phyloP scores from a whole-genome alignment of 176 grass and related monocot species.

The Puya raimondii region DNA sequence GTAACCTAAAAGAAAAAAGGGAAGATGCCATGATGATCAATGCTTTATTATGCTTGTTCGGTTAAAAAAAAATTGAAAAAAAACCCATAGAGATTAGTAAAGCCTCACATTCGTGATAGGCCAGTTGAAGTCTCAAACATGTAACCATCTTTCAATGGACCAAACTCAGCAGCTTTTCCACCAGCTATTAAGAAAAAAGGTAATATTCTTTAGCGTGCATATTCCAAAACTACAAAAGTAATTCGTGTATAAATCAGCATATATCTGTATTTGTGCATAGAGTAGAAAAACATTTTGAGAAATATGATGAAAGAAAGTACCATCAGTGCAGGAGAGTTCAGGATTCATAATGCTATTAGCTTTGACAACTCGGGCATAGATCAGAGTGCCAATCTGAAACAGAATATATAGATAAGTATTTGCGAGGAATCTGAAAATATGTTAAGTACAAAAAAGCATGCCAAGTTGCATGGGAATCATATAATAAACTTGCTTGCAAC shows the following conservation, averaged over 20 bases:
- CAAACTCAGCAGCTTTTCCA: constrained; percentile 85
- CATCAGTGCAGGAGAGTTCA: constrained; percentile 94
- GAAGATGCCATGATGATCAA: constrained; percentile 14
- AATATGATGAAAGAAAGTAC: constrained; percentile 23
- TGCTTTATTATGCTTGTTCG: neutral
- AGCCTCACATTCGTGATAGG: constrained; percentile 79
- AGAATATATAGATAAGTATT: constrained; percentile 16
- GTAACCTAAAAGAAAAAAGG: constrained; percentile 44
- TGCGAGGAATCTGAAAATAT: neutral
- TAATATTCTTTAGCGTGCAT: neutral
- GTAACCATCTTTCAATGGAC: constrained; percentile 70
- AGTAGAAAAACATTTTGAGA: neutral
- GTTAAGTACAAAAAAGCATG: neutral
- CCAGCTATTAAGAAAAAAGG: constrained; percentile 28
- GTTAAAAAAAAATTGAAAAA: neutral
- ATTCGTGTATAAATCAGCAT: neutral
- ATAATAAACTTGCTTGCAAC: constrained; percentile 4
- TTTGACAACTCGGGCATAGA: constrained; percentile 88
- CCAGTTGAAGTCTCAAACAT: constrained; percentile 92
- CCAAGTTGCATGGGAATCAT: constrained; percentile 14
- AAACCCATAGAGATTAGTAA: neutral
- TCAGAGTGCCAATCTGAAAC: constrained; percentile 72
- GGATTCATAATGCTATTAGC: constrained; percentile 90
- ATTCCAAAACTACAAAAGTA: constrained; percentile 5
- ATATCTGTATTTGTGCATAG: neutral